Evolutionary conservation across 345 rosid genomes (phyloP), one percentile per base, ranked within the genome.

Genomic region (Citrus unshiu): DNA sequence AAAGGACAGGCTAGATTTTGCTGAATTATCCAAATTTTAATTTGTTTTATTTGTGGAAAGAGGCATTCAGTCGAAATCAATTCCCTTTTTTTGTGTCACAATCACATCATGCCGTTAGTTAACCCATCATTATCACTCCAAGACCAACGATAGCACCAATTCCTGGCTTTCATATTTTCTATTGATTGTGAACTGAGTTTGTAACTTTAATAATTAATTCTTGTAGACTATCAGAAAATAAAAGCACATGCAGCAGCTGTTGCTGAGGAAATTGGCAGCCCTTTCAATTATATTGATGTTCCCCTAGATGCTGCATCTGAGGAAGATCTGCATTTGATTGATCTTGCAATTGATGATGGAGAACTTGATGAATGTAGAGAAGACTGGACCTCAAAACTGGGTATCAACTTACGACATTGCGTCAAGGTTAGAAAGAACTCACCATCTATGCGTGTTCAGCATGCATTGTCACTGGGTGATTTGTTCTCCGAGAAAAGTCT

Each of bases 311-410:
- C 69, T 84, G 98, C 98, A 72, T 91, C 91, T 39, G 78, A 81
- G 60, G 90, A 88, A 83, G 95, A 94, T 80, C 82, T 97, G 74
- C 89, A 88, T 79, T 87, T 94, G 93, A 92, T 97, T 82, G 92
- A 88, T 85, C 86, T 89, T 83, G 97, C 98, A 60, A 92, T 97
- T 72, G 93, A 87, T 75, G 91, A 85, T 74, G 93, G 92, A 77
- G 89, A 87, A 78, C 81, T 75, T 54, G 86, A 83, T 70, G 90
- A 86, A 84, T 80, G 82, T 76, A 85, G 86, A 24, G 89, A 87
- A 82, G 98, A 97, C 78, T 97, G 99, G 99, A 97, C 98, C 69
- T 90, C 97, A 57, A 80, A 83, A 79, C 83, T 97, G 81, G 98
- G 96, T 77, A 83, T 97, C 77, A 97, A 97, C 84, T 89, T 97